Evolutionary conservation across 73 alveolate genomes (phyloP), one percentile per base, ranked within the genome.

Genomic region (Symbiodinium natans): DNA sequence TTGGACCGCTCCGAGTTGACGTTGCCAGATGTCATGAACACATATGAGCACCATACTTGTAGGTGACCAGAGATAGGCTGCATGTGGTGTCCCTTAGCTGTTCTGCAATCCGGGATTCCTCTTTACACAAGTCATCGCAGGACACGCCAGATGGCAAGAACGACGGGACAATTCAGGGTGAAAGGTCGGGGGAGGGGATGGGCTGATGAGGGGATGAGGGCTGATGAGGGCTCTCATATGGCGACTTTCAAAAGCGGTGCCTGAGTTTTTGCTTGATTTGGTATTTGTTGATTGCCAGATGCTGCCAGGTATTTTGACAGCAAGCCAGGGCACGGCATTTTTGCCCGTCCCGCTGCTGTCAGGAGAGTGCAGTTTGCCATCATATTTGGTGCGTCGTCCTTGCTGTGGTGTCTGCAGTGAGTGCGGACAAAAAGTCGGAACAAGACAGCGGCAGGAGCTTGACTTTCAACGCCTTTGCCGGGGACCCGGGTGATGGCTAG

Each of bases 151-250:
- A 90, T 59, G 96, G 96, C 77, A 90, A 90, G 75, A 90, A 90
- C 38, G 96, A 90, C 42, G 96, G 96, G 75, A 90, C 96, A 4
- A 84, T 90, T 21, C 96, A 68, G 96, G 96, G 96, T 41, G 96
- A 90, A 90, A 39, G 87, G 96, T 54, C 29, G 56, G 82, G 75
- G 23, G 9, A 25, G 82, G 31, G 42, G 19, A 11, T 6, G 13
- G 34, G 80, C 11, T 48, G 63, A 17, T 48, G 8, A 10, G 8
- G 8, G 63, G 63, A 8, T 17, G 8, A 10, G 63, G 23, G 63
- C 63, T 10, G 8, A 10, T 17, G 43, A 15, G 84, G 84, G 84
- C 84, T 15, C 43, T 31, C 43, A 74, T 31, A 9, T 59, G 29
- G 77, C 33, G 63, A 8, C 17, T 48, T 17, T 48, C 8, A 17